phyloP scores from a whole-genome alignment of 2,329 filamentous ascomycete species.

The Stachybotrys elegans region DNA sequence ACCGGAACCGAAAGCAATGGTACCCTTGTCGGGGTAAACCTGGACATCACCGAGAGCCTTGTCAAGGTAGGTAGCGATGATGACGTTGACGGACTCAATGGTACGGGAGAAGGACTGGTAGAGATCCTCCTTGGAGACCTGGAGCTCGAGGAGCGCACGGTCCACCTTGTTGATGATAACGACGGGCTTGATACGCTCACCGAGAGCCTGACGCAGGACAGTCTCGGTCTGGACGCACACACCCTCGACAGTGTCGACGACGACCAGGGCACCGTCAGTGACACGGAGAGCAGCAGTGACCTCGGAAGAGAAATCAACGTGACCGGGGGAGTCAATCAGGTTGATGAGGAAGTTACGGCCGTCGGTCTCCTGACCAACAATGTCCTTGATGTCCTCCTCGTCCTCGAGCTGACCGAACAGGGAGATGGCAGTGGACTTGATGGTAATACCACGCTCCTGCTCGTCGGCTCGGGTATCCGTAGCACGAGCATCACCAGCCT shows the following conservation, averaged over 20 bases:
- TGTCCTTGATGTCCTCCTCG: slow-evolving; percentile 89
- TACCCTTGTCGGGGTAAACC: slow-evolving; percentile 97
- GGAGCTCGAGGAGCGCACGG: slow-evolving; percentile 96
- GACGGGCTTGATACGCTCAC: slow-evolving; percentile 99
- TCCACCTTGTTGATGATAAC: slow-evolving; percentile 99
- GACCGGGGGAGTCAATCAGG: slow-evolving; percentile 98
- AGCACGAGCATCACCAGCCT: slow-evolving; percentile 92
- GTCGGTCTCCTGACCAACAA: slow-evolving; percentile 78
- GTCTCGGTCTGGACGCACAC: slow-evolving; percentile 99
- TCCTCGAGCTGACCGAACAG: slow-evolving; percentile 82
- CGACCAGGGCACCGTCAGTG: slow-evolving; percentile 98
- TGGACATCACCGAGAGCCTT: slow-evolving; percentile 95
- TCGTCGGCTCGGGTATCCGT: slow-evolving; percentile 97
- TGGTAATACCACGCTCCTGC: slow-evolving; percentile 99
- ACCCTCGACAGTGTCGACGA: slow-evolving; percentile 99
- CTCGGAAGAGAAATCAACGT: slow-evolving; percentile 99
- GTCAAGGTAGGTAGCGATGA: slow-evolving; percentile 98
- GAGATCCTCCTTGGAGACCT: slow-evolving; percentile 97
- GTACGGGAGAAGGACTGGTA: slow-evolving; percentile 99
- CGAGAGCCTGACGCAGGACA: slow-evolving; percentile 95
- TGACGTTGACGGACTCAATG: slow-evolving; percentile 99
- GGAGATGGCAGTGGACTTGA: slow-evolving; percentile 99
- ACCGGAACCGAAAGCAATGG: slow-evolving; percentile 98
- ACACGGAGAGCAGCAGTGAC: slow-evolving; percentile 99
- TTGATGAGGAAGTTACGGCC: slow-evolving; percentile 99